Conservation (phyloP, 2,329 filamentous ascomycete species). For the Cytospora chrysosperma region DNA sequence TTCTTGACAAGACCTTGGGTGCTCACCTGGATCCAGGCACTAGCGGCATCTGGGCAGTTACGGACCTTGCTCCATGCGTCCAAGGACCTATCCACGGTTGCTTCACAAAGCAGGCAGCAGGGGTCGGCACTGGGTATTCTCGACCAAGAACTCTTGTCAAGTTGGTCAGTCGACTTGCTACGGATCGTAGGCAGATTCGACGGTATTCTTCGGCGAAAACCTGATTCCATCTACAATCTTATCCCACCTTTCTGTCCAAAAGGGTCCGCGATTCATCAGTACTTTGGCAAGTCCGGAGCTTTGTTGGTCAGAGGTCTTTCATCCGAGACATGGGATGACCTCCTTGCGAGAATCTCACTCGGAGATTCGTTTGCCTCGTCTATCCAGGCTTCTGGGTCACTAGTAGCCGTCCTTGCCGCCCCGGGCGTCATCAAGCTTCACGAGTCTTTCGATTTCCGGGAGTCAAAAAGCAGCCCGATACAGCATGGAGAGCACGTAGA, state of each 20-base stretch:
- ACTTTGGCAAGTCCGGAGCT: not conserved
- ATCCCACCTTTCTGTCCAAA: not conserved
- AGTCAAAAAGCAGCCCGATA: not conserved
- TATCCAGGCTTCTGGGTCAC: not conserved
- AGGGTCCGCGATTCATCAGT: not conserved
- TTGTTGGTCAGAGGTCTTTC: not conserved
- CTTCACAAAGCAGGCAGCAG: not conserved
- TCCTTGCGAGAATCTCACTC: not conserved
- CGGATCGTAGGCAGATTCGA: not conserved
- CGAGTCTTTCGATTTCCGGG: not conserved
- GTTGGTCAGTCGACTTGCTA: not conserved
- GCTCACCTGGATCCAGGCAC: constrained; percentile 1
- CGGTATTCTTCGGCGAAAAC: not conserved
- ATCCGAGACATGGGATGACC: constrained; percentile 1
- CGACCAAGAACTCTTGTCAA: not conserved
- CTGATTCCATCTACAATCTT: not conserved
- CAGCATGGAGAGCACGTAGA: constrained; percentile 1
- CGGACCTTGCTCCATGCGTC: not conserved
- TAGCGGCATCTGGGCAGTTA: not conserved
- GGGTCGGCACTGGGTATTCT: not conserved
- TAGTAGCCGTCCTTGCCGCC: not conserved
- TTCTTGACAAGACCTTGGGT: not conserved
- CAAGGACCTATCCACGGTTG: not conserved
- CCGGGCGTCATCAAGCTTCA: not conserved
- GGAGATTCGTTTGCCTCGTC: not conserved